phyloP scores from a whole-genome alignment of 208 protist genomes.

The Wallacemonas sp. region DNA sequence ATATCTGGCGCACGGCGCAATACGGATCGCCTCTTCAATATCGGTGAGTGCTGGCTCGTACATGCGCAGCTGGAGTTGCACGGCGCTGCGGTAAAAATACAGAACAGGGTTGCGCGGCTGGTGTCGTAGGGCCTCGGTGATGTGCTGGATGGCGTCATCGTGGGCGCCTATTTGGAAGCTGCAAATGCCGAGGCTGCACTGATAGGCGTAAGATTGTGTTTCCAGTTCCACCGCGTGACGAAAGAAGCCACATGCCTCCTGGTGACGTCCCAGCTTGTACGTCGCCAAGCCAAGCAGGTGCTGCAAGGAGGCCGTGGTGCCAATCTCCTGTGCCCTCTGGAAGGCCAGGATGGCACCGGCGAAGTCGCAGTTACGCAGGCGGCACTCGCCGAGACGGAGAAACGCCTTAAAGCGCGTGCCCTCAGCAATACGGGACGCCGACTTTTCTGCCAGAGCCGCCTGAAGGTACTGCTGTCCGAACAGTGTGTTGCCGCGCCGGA shows the following conservation, averaged over 20 bases:
- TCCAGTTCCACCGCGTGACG: constrained; percentile 68
- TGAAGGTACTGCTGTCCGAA: constrained; percentile 22
- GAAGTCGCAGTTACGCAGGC: constrained; percentile 34
- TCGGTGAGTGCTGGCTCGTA: constrained; percentile 51
- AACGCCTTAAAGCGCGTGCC: constrained; percentile 33
- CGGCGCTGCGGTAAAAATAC: constrained; percentile 76
- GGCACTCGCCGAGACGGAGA: constrained; percentile 41
- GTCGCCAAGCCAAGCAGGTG: constrained; percentile 76
- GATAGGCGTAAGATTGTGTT: constrained; percentile 47
- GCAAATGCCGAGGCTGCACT: constrained; percentile 65
- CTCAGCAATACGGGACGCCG: constrained; percentile 2
- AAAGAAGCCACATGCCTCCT: constrained; percentile 52
- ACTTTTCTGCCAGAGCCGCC: constrained; percentile 11
- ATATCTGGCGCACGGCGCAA: constrained; percentile 34
- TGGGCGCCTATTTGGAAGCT: constrained; percentile 47
- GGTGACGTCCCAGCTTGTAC: constrained; percentile 63
- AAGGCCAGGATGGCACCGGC: constrained; percentile 39
- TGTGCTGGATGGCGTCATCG: constrained; percentile 61
- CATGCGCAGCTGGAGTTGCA: constrained; percentile 50
- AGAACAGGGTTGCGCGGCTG: constrained; percentile 35
- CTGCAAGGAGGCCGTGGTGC: constrained; percentile 54
- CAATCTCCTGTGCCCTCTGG: constrained; percentile 52
- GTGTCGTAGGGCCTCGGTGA: constrained; percentile 66
- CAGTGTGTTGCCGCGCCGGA: constrained; percentile 23
- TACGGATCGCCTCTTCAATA: constrained; percentile 57